Evolutionary conservation across 768 basidiomycete genomes (phyloP).

Genomic region (Arthromyces matolae): DNA sequence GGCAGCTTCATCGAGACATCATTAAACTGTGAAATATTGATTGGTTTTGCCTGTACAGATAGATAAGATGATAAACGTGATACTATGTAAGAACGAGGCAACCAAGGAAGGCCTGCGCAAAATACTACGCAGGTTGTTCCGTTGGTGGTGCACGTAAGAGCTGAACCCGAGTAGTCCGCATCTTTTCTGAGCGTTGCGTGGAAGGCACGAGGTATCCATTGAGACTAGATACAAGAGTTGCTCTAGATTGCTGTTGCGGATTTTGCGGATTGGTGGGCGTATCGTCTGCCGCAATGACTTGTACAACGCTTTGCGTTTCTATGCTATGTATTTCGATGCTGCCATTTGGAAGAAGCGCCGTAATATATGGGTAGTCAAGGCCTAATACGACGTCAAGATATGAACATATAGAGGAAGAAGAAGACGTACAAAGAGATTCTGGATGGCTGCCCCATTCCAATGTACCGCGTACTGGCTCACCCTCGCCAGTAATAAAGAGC

Average conservation of each 20-base stretch:
- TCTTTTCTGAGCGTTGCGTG: conserved; percentile 43
- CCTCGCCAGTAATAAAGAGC: conserved; percentile 78
- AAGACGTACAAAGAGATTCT: conserved; percentile 62
- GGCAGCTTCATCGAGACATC: too few species aligned
- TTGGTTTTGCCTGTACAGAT: too few species aligned
- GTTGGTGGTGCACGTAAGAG: conserved; percentile 17
- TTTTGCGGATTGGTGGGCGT: conserved; percentile 19
- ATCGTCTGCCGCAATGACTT: conserved; percentile 56
- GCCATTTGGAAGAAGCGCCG: conserved; percentile 72
- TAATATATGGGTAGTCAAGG: conserved; percentile 78
- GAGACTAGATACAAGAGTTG: conserved; percentile 36
- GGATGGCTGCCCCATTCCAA: conserved; percentile 84
- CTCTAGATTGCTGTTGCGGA: conserved; percentile 22
- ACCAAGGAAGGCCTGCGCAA: neutral
- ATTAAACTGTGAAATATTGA: too few species aligned
- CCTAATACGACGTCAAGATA: conserved; percentile 36
- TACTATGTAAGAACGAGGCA: too few species aligned
- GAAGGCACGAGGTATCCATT: conserved; percentile 50
- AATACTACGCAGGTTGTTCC: neutral
- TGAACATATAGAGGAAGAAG: neutral
- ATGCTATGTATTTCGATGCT: conserved; percentile 81
- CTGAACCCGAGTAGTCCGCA: conserved; percentile 38
- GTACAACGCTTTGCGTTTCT: conserved; percentile 67
- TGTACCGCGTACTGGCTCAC: conserved; percentile 88
- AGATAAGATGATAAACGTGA: too few species aligned